Evolutionary conservation across 164 flowering plant species (phyloP), one percentile per base, ranked within the genome.

Genomic region (Chimonanthus praecox): DNA sequence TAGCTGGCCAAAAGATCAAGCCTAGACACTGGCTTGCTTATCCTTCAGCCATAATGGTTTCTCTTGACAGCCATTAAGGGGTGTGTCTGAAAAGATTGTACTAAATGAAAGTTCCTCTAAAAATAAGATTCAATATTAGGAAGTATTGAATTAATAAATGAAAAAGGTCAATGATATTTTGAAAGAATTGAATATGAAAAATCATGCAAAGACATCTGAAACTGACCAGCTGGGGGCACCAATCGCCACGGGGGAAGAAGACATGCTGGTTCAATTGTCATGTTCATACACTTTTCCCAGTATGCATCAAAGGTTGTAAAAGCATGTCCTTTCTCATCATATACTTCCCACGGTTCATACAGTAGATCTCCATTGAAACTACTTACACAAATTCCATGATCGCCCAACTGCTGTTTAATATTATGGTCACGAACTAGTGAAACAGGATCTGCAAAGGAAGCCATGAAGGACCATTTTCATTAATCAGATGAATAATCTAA

Each of bases 361-460:
- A 94, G 75, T 69, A 94, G 78, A 78, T 94, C 99, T 66, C 88
- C 97, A 76, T 87, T 91, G 76, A 83, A 90, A 83, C 92, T 92
- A 75, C 85, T 85, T 66, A 94, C 97, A 58, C 84, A 76, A 67
- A 92, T 80, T 58, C 92, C 95, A 54, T 72, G 84, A 78, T 88
- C 97, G 58, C 73, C 87, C 50, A 94, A 81, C 71, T 90, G 85
- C 78, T 90, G 87, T 80, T 94, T 94, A 75, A 90, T 80, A 49
- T 74, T 77, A 78, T 91, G 97, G 81, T 94, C 99, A 64, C 99
- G 92, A 69, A 90, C 91, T 71, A 94, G 90, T 10, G 99, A 91
- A 74, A 90, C 84, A 58, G 99, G 95, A 89, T 94, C 99, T 94
- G 83, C 49, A 75, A 72, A 44, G 9, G 6, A 9, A 9, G 10